Evolutionary conservation across 1,284 basidiomycete species (phyloP).

Genomic region (Moniliophthora roreri): DNA sequence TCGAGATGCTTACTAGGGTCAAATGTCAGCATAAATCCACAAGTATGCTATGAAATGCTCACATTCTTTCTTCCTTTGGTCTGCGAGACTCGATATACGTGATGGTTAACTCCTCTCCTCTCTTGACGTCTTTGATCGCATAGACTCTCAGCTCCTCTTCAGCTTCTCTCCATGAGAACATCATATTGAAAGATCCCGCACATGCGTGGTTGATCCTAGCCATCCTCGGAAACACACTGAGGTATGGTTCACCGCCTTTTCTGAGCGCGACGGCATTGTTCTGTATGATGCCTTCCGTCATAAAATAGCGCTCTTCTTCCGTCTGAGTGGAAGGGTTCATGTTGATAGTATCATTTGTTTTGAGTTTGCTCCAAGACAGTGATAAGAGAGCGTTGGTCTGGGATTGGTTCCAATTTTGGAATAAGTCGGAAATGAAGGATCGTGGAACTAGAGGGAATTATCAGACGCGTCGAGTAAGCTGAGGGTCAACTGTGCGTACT

Average conservation of each 20-base stretch:
- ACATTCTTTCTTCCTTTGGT: constrained; percentile 52
- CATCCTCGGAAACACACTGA: constrained; percentile 61
- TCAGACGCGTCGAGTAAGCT: neutral
- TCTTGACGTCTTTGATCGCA: constrained; percentile 50
- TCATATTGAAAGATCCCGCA: constrained; percentile 59
- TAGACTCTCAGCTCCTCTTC: constrained; percentile 50
- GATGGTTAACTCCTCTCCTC: constrained; percentile 61
- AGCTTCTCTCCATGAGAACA: constrained; percentile 56
- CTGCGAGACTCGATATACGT: constrained; percentile 57
- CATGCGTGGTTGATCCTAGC: constrained; percentile 67
- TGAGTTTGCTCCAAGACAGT: neutral
- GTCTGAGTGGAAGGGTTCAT: neutral
- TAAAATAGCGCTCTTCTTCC: constrained; percentile 36
- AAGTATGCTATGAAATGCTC: constrained; percentile 8
- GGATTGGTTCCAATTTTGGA: neutral
- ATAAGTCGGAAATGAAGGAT: neutral
- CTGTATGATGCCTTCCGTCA: constrained; percentile 60
- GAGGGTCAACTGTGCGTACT: constrained; percentile 15
- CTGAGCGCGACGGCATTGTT: constrained; percentile 62
- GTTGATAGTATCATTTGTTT: neutral
- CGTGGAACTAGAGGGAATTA: constrained; percentile 28
- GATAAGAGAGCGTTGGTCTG: constrained; percentile 2
- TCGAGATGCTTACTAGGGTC: constrained; percentile 41
- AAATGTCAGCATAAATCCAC: neutral
- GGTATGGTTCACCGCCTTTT: constrained; percentile 25